Conservation (phyloP, 2,329 filamentous ascomycete species). For the Colletotrichum spaethianum region DNA sequence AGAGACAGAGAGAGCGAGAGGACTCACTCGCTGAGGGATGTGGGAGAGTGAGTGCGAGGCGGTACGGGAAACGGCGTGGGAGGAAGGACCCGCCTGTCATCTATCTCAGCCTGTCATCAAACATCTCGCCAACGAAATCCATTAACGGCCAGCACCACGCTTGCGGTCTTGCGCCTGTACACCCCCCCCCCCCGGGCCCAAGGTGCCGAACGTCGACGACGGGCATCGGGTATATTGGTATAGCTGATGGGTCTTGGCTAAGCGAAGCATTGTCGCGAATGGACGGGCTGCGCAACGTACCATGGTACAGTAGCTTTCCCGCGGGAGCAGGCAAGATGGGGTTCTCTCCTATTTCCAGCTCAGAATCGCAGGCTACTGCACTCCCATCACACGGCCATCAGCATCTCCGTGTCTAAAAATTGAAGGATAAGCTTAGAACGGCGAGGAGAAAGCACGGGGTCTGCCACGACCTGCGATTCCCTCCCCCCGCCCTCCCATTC, state of each 20-base stretch:
- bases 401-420: constrained; percentile 22
- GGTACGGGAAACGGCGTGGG: not conserved
- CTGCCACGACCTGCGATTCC: not conserved
- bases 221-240: not conserved
- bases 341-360: not conserved
- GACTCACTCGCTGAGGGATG: constrained; percentile 21
- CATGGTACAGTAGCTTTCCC: not conserved
- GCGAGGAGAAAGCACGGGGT: not conserved
- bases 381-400: constrained; percentile 1
- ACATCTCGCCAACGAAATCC: constrained; percentile 7
- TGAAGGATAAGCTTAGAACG: not conserved
- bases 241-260: not conserved
- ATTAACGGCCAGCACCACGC: not conserved
- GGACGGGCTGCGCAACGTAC: not conserved
- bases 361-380: constrained; percentile 1
- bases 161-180: constrained; percentile 5
- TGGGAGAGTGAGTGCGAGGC: constrained; percentile 1
- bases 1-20: not conserved
- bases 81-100: constrained; percentile 33
- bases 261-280: not conserved
- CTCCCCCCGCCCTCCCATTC: no score
- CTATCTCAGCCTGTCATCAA: constrained; percentile 40
- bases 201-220: not conserved
- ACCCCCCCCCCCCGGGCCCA: not conserved
- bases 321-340: not conserved